Evolutionary conservation across 805 yeast genomes (phyloP).

Genomic region (Spencermartinsiella europaea): DNA sequence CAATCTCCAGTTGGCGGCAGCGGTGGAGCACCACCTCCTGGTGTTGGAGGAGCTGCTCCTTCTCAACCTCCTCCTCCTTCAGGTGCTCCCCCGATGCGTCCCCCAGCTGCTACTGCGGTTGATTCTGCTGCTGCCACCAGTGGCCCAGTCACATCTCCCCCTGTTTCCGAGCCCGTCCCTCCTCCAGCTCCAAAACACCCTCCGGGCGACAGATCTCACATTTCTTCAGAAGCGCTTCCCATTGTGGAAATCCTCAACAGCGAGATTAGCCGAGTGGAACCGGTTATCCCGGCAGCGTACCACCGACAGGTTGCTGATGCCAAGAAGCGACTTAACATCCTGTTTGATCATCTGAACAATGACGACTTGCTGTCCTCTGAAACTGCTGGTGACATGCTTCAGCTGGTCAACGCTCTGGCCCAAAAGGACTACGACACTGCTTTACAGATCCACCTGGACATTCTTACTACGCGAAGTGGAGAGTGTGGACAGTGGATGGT

Average conservation of each 20-base stretch:
- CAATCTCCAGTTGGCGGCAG: conserved; percentile 12
- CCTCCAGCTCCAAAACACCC: conserved; percentile 38
- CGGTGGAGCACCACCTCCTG: neutral
- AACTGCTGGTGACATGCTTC: conserved; percentile 49
- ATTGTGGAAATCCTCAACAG: conserved; percentile 53
- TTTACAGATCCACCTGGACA: conserved; percentile 40
- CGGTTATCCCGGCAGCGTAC: conserved; percentile 69
- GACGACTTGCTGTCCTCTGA: conserved; percentile 57
- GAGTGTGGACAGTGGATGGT: conserved; percentile 91
- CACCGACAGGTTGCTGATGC: conserved; percentile 72
- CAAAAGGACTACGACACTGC: conserved; percentile 58
- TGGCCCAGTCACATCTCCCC: conserved; percentile 25
- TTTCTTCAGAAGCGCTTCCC: conserved; percentile 52
- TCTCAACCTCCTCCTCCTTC: conserved; percentile 14
- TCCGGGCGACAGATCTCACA: conserved; percentile 63
- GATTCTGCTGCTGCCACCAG: conserved; percentile 16
- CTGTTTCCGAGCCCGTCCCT: conserved; percentile 13
- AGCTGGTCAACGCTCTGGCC: conserved; percentile 47
- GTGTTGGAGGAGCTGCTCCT: conserved; percentile 9
- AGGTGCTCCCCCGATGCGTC: conserved; percentile 12
- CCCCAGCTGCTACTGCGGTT: conserved; percentile 14
- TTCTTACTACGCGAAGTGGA: conserved; percentile 58
- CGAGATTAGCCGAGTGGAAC: conserved; percentile 58
- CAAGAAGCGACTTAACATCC: conserved; percentile 69
- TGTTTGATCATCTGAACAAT: conserved; percentile 74